These are phyloP conservation scores for Phytophthora pseudosyringae DNA, from an alignment of 352 stramenopile genomes.

Conservation along the genomic window DNA sequence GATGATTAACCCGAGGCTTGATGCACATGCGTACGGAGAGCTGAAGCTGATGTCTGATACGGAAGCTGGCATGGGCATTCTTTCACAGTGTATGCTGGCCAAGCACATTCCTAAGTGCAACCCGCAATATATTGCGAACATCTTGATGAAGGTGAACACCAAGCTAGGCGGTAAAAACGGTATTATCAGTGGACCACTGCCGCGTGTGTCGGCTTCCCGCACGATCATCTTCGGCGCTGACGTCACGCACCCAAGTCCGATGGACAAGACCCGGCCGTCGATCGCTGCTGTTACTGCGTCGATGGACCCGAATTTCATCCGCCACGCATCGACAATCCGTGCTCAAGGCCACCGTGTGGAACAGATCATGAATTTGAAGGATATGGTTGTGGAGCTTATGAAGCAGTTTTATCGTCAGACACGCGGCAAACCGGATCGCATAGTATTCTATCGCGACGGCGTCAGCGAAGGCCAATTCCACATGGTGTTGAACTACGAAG, in stretches of 20 bases:
- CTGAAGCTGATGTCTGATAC: constrained; percentile 80
- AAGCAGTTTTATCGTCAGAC: constrained; percentile 72
- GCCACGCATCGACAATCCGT: constrained; percentile 68
- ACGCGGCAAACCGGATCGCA: constrained; percentile 63
- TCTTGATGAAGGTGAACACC: constrained; percentile 82
- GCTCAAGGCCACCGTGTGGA: constrained; percentile 84
- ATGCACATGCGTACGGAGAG: constrained; percentile 64
- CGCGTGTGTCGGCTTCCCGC: constrained; percentile 45
- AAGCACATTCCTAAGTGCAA: constrained; percentile 72
- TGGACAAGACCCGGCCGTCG: constrained; percentile 74
- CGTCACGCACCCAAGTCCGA: constrained; percentile 81
- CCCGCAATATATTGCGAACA: constrained; percentile 75
- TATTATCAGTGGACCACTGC: constrained; percentile 51
- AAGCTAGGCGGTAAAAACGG: constrained; percentile 78
- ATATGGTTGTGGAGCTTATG: constrained; percentile 74
- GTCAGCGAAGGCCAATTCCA: constrained; percentile 90
- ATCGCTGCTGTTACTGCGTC: constrained; percentile 86
- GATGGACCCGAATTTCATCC: constrained; percentile 75
- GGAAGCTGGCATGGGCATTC: constrained; percentile 59
- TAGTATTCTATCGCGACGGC: constrained; percentile 91
- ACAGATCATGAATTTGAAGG: constrained; percentile 70
- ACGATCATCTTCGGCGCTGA: constrained; percentile 89
- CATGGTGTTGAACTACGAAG: constrained; percentile 80
- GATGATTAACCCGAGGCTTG: constrained; percentile 58
- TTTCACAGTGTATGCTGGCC: constrained; percentile 79